Conservation (phyloP, 148 eudicot genomes). For the Persicaria maculosa region DNA sequence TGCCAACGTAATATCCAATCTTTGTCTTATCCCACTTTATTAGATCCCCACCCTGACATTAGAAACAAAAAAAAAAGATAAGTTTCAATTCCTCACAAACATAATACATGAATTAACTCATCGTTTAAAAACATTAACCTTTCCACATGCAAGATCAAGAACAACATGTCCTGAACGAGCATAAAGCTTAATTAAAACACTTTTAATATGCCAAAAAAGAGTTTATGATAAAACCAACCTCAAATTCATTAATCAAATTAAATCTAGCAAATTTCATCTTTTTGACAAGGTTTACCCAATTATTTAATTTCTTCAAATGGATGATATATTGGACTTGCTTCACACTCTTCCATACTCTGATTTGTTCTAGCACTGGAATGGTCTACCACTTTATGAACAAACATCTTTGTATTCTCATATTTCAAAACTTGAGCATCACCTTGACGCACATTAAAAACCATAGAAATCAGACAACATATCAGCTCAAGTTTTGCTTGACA, state of each 20-base stretch:
- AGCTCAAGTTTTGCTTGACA: too few relatives aligned
- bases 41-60: constrained; percentile 82
- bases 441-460: constrained; percentile 13
- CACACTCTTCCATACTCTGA: constrained; percentile 91
- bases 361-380: constrained; percentile 97
- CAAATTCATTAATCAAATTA: neutral
- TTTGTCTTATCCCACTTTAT: constrained; percentile 99
- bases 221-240: neutral
- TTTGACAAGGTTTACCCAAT: constrained; percentile 51
- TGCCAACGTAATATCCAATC: constrained; percentile 91
- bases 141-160: too few relatives aligned
- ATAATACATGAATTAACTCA: constrained; percentile 8
- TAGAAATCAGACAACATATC: neutral
- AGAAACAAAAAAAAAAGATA: neutral
- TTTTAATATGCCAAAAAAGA: constrained; percentile 58
- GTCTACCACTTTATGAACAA: constrained; percentile 86
- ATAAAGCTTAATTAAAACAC: constrained; percentile 93
- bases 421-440: constrained; percentile 55
- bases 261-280: neutral
- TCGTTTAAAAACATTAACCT: neutral
- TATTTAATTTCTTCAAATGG: constrained; percentile 95
- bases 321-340: constrained; percentile 96
- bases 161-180: constrained; percentile 58
- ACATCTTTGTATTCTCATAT: constrained; percentile 57
- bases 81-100: neutral